Evolutionary conservation across 2,329 filamentous ascomycete genomes (phyloP).

Genomic region (Verticillium isaacii): DNA sequence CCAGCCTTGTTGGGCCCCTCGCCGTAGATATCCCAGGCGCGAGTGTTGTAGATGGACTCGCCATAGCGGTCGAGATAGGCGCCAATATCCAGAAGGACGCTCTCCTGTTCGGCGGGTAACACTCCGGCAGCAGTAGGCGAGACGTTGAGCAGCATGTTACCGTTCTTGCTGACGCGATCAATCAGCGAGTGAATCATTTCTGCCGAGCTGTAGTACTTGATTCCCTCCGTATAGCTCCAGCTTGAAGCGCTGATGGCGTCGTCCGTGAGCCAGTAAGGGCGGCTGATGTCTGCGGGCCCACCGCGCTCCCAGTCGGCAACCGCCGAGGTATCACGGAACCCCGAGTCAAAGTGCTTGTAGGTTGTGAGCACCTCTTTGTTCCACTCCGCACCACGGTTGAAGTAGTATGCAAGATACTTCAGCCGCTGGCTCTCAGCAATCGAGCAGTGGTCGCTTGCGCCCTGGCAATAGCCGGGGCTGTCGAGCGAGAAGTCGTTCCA

Average conservation of each 20-base stretch:
- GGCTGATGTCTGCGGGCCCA: conserved; percentile 9
- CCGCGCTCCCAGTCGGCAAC: conserved; percentile 12
- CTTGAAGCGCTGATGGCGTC: conserved; percentile 12
- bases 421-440: conserved; percentile 10
- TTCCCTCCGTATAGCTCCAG: conserved; percentile 13
- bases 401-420: conserved; percentile 11
- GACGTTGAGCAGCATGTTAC: no score
- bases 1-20: conserved; percentile 11
- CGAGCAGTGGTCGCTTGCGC: conserved; percentile 3
- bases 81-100: conserved; percentile 7
- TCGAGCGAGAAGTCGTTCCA: conserved; percentile 13
- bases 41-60: conserved; percentile 8
- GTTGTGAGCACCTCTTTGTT: conserved; percentile 12
- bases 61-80: conserved; percentile 8
- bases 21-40: conserved; percentile 12
- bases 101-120: conserved; percentile 7
- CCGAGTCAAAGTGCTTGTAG: conserved; percentile 12
- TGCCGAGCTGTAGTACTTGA: conserved; percentile 10
- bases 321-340: conserved; percentile 11
- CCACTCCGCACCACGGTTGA: conserved; percentile 13
- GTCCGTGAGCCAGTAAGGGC: conserved; percentile 13
- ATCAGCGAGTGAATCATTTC: background rate
- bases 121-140: no score
- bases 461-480: conserved; percentile 10
- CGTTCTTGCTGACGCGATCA: no score